Evolutionary conservation across 768 basidiomycete species (phyloP), one percentile per base, ranked within the genome.

Genomic region (Pleurotus platypus): DNA sequence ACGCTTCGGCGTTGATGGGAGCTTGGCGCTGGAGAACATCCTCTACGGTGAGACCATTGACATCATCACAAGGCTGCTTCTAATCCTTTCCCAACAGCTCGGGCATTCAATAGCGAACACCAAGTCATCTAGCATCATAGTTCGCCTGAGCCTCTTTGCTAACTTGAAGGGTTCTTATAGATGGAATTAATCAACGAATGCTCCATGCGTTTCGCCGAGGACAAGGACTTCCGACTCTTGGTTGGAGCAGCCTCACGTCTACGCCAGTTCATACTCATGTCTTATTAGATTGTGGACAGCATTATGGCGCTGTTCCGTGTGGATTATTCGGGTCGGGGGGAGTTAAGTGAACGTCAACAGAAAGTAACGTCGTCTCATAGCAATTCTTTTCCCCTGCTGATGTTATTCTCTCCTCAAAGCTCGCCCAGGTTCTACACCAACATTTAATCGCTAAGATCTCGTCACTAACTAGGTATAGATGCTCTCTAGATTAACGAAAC

Each of bases 221-320:
- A 94, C 69, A 92, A 90, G 65, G 88, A 90, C 64, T 93, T 86
- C 63, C 77, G 85, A 47, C 77, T 91, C 26, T 71, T 92, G 65
- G 89, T 88, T 64, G 27, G 65, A 58, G 58, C 38, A 45, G 38
- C 37, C n/a, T 35, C 12, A 58, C 43, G 37, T 20, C 22, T 39
- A 22, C 47, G 50, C 20, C 11, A n/a, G 47, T 37, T 8, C 12
- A 43, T 37, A 49, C 50, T 67, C 42, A 71, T 38, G 27, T 57
- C 24, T 37, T 35, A 42, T 46, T 65, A 96, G 89, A 94, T 98
- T 58, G 83, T 98, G 37, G 96, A 98, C 68, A 94, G 92, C 63
- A 95, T 98, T 59, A 96, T 98, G 92, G 96, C 95, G 26, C 80
- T 96, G 5, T 98, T 98, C 70, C 85, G 94, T 16, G 91, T 94